Conservation (phyloP, 2,329 filamentous ascomycete species). For the Microdochium trichocladiopsis region DNA sequence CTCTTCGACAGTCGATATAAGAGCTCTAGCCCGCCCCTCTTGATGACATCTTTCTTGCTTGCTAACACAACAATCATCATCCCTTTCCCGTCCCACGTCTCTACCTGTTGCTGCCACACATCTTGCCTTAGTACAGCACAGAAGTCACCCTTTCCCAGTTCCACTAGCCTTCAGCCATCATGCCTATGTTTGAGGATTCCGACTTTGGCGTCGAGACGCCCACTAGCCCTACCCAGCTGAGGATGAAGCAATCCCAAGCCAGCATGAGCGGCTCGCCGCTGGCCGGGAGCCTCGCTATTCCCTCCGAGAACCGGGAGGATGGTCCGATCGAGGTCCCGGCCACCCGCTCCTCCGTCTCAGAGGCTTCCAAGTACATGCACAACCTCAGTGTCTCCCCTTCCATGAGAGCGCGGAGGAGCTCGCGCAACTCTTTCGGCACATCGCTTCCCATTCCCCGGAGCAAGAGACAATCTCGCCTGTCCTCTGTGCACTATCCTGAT, state of each 20-base stretch:
- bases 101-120: not conserved
- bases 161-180: conserved; percentile 26
- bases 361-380: conserved; percentile 66
- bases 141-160: conserved; percentile 1
- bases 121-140: not conserved
- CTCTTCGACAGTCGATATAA: not conserved
- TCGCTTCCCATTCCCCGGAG: conserved; percentile 66
- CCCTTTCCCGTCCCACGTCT: not conserved
- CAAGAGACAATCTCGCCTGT: conserved; percentile 62
- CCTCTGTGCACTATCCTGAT: conserved; percentile 41
- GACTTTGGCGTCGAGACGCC: conserved; percentile 38
- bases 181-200: conserved; percentile 54
- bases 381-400: conserved; percentile 62
- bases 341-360: conserved; percentile 59
- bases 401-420: conserved; percentile 58
- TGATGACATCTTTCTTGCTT: not conserved
- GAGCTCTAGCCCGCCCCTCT: not conserved
- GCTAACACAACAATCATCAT: not conserved
- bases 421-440: conserved; percentile 70
- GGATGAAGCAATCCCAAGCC: conserved; percentile 5
- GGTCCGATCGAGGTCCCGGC: conserved; percentile 64
- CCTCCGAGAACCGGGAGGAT: conserved; percentile 30
- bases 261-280: conserved; percentile 18
- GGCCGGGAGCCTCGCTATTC: conserved; percentile 28
- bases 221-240: conserved; percentile 1